Conservation (phyloP, 2,329 filamentous ascomycete species). For the Clarireedia paspali region DNA sequence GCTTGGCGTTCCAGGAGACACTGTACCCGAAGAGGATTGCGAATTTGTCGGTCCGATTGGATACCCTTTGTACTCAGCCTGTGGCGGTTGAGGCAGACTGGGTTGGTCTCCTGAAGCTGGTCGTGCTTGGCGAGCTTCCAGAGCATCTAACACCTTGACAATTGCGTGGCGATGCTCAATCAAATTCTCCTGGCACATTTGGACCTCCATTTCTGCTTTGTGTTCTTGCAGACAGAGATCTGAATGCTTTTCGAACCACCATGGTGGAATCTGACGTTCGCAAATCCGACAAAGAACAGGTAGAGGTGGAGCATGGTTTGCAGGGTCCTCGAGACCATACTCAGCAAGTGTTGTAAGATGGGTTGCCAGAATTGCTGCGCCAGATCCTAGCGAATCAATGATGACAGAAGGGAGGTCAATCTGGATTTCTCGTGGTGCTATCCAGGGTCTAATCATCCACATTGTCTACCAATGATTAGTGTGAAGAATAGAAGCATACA, state of each 20-base stretch:
- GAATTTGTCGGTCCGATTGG: conserved; percentile 66
- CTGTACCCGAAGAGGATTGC: conserved; percentile 60
- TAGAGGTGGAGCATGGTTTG: conserved; percentile 69
- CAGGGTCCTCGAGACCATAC: conserved; percentile 65
- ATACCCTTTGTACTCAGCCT: conserved; percentile 81
- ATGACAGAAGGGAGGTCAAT: conserved; percentile 87
- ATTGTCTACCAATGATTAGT: conserved; percentile 61
- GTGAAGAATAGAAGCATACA: neutral
- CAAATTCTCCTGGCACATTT: conserved; percentile 87
- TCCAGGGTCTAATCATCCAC: conserved; percentile 98
- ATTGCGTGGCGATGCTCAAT: conserved; percentile 91
- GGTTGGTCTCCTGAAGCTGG: conserved; percentile 49
- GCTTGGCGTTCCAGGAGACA: conserved; percentile 63
- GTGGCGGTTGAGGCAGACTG: conserved; percentile 35
- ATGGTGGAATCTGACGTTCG: conserved; percentile 91
- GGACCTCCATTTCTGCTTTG: conserved; percentile 93
- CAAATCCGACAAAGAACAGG: conserved; percentile 94
- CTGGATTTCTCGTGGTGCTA: conserved; percentile 82
- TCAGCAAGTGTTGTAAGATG: conserved; percentile 89
- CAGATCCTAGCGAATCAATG: conserved; percentile 88
- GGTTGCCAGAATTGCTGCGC: conserved; percentile 87
- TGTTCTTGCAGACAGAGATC: conserved; percentile 95
- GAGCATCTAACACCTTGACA: conserved; percentile 86
- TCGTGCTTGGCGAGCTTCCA: conserved; percentile 71
- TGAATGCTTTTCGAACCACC: conserved; percentile 99